Evolutionary conservation across 2,329 filamentous ascomycete genomes (phyloP).

Genomic region (Ophiocordyceps camponoti-leonardi): DNA sequence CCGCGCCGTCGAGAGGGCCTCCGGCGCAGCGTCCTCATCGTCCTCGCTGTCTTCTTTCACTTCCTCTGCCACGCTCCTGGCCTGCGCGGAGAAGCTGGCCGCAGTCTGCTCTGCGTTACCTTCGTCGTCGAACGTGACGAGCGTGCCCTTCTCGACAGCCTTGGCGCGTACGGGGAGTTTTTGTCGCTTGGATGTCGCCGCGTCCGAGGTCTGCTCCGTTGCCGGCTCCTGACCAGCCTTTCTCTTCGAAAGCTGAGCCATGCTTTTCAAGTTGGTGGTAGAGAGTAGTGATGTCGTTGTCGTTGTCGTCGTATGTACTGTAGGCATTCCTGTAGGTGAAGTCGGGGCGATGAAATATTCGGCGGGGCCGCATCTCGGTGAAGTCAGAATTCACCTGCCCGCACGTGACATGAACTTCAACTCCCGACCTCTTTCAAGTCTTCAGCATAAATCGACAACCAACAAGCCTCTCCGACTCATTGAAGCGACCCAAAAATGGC

Average conservation of each 20-base stretch:
- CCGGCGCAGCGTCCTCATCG: constrained; percentile 39
- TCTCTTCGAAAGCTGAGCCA: constrained; percentile 11
- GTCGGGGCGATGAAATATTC: neutral
- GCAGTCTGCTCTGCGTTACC: constrained; percentile 10
- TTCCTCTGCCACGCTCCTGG: constrained; percentile 17
- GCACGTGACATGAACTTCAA: neutral
- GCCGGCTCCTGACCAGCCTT: constrained; percentile 9
- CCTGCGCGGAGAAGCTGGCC: constrained; percentile 1
- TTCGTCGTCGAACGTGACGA: constrained; percentile 18
- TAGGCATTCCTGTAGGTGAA: neutral
- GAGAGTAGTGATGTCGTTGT: neutral
- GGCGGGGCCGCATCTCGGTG: too few species aligned
- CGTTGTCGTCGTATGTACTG: too few species aligned
- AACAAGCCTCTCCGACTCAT: neutral
- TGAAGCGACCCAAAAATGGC: neutral
- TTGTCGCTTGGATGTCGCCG: constrained; percentile 7
- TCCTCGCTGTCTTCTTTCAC: constrained; percentile 26
- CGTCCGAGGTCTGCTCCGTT: constrained; percentile 3
- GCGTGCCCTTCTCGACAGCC: constrained; percentile 12
- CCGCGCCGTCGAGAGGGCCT: constrained; percentile 36
- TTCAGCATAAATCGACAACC: too few species aligned
- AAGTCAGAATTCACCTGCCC: too few species aligned
- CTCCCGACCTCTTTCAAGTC: neutral
- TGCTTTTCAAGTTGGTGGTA: constrained; percentile 1
- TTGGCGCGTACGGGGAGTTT: constrained; percentile 19